A percentile compares a stretch with the other conserved stretches of the same genome.
Evolutionary conservation across 306 rosid genomes (phyloP).

Genomic region (Arachis hypogaea): DNA sequence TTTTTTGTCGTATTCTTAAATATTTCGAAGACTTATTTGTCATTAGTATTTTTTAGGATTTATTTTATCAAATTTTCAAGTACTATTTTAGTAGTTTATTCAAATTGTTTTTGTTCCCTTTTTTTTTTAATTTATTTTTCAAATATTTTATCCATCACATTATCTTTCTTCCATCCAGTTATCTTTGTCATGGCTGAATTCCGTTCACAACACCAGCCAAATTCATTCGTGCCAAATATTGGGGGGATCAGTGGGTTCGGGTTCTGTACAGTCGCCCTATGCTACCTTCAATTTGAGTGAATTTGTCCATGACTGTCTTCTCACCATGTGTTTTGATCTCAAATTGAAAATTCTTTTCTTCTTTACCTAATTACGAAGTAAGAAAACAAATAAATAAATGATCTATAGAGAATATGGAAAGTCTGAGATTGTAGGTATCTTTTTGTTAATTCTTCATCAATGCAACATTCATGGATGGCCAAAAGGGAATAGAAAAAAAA

Average conservation of each 20-base stretch:
- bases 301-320: conserved; percentile 85
- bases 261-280: conserved; percentile 81
- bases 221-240: conserved; percentile 80
- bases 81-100: too few relatives aligned
- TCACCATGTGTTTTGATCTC: conserved; percentile 82
- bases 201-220: conserved; percentile 95
- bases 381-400: conserved; percentile 16
- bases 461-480: conserved; percentile 16
- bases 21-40: too few relatives aligned
- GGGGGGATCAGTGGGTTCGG: conserved; percentile 84
- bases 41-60: too few relatives aligned
- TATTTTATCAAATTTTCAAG: too few relatives aligned
- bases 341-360: conserved; percentile 77
- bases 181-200: conserved; percentile 76
- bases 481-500: neutral
- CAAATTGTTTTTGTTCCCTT: too few relatives aligned
- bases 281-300: conserved; percentile 85
- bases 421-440: neutral
- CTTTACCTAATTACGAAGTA: conserved; percentile 59
- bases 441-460: conserved; percentile 14
- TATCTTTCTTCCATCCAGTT: conserved; percentile 80
- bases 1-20: too few relatives aligned
- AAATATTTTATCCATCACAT: conserved; percentile 63
- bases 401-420: neutral
- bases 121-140: too few relatives aligned